These are phyloP conservation scores for Chlorella sp. DNA, from an alignment of 139 green algal species.

Conservation along the genomic window DNA sequence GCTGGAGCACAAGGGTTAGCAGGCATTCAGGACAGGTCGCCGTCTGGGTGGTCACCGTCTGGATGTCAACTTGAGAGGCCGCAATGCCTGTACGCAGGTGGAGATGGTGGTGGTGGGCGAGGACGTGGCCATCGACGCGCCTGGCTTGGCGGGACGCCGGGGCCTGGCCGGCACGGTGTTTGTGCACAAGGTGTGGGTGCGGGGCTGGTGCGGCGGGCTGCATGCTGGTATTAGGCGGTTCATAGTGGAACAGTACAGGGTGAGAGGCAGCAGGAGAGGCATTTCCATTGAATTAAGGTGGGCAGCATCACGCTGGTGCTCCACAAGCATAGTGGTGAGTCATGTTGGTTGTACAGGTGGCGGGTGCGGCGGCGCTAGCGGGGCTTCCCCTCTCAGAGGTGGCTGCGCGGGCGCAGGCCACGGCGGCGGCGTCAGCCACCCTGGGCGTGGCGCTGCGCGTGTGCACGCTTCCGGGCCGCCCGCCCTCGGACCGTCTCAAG, in stretches of 20 bases:
- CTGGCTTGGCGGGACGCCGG: slow-evolving; percentile 52
- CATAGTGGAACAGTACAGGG: too few relatives aligned
- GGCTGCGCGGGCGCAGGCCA: slow-evolving; percentile 26
- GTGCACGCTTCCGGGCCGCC: slow-evolving; percentile 64
- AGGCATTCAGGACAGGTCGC: too few relatives aligned
- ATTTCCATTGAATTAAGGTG: too few relatives aligned
- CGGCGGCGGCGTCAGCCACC: slow-evolving; percentile 40
- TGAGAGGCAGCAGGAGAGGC: too few relatives aligned
- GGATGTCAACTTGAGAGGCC: too few relatives aligned
- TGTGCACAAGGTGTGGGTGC: slow-evolving; percentile 71
- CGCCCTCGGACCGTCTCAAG: slow-evolving; percentile 29
- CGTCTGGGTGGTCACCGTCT: too few relatives aligned
- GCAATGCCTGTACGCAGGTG: slow-evolving; percentile 30
- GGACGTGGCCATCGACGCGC: slow-evolving; percentile 64
- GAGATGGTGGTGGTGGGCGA: slow-evolving; percentile 73
- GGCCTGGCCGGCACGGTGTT: slow-evolving; percentile 83
- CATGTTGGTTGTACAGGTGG: slow-evolving; percentile 59
- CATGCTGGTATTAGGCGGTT: too few relatives aligned
- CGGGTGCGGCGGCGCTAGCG: slow-evolving; percentile 61
- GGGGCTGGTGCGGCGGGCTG: not conserved
- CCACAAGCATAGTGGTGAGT: too few relatives aligned
- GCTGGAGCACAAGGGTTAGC: too few relatives aligned
- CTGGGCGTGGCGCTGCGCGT: slow-evolving; percentile 60
- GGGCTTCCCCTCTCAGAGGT: slow-evolving; percentile 55
- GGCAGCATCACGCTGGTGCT: too few relatives aligned